phyloP scores from a whole-genome alignment of 495 filamentous ascomycete species.

The Xylaria curta region DNA sequence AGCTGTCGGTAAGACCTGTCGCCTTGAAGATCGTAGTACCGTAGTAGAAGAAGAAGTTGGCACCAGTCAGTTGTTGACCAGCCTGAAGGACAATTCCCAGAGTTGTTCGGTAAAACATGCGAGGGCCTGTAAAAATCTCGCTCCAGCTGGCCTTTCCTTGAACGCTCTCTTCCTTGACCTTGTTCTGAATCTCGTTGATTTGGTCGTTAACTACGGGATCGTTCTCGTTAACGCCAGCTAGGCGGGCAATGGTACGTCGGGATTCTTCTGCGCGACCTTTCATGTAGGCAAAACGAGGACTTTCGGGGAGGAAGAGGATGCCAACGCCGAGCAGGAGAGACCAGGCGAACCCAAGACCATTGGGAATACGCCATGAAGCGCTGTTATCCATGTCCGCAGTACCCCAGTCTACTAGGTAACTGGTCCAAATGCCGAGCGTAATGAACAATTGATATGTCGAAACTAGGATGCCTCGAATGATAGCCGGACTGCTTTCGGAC shows the following conservation, averaged over 20 bases:
- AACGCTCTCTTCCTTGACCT: slow-evolving; percentile 66
- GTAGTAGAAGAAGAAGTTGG: slow-evolving; percentile 65
- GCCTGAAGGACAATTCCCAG: slow-evolving; percentile 75
- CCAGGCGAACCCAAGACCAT: slow-evolving; percentile 80
- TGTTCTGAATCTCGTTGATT: slow-evolving; percentile 74
- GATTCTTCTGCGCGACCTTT: slow-evolving; percentile 70
- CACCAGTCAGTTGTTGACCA: slow-evolving; percentile 68
- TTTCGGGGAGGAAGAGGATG: slow-evolving; percentile 75
- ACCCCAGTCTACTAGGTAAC: slow-evolving; percentile 82
- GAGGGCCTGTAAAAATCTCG: slow-evolving; percentile 72
- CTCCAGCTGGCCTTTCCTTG: slow-evolving; percentile 64
- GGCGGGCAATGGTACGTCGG: slow-evolving; percentile 68
- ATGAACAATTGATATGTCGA: slow-evolving; percentile 86
- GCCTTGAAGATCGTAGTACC: slow-evolving; percentile 65
- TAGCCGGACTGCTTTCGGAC: slow-evolving; percentile 68
- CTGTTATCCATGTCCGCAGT: slow-evolving; percentile 60
- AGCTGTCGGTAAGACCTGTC: slow-evolving; percentile 67
- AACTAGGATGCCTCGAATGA: slow-evolving; percentile 72
- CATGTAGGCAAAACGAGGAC: slow-evolving; percentile 72
- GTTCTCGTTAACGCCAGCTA: slow-evolving; percentile 71
- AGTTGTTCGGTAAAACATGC: slow-evolving; percentile 74
- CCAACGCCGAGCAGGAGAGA: slow-evolving; percentile 73
- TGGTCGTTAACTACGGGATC: slow-evolving; percentile 71
- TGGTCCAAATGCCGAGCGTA: slow-evolving; percentile 83
- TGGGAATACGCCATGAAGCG: slow-evolving; percentile 79